A percentile compares a stretch with the other conserved stretches of the same genome.
Evolutionary conservation across 73 alveolate species (phyloP).

Genomic region (Tetrahymena thermophila): DNA sequence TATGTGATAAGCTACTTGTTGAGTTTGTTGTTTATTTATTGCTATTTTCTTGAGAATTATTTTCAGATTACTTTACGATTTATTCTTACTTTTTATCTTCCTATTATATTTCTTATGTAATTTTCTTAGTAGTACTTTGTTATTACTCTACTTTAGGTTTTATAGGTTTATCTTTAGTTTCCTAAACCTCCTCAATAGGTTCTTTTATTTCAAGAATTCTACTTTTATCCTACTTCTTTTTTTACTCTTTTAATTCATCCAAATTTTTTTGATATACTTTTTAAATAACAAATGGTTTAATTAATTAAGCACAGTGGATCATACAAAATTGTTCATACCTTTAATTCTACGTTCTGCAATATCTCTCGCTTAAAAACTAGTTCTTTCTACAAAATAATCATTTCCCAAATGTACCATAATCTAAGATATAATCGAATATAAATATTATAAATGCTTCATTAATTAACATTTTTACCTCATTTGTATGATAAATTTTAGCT

Average conservation of each 20-base stretch:
- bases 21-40: neutral
- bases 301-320: neutral
- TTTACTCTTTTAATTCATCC: neutral
- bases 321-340: neutral
- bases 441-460: no score
- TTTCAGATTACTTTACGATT: neutral
- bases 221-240: neutral
- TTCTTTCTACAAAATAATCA: neutral
- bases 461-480: neutral
- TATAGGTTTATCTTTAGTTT: neutral
- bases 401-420: neutral
- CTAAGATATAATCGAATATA: neutral
- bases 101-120: neutral
- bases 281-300: neutral
- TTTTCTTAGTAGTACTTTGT: neutral
- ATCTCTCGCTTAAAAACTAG: neutral
- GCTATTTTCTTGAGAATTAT: neutral
- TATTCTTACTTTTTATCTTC: neutral
- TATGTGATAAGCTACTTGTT: neutral
- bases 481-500: neutral
- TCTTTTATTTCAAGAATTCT: neutral
- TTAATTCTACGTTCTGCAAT: neutral
- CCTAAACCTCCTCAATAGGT: neutral
- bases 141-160: neutral
- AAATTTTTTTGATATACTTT: neutral